A percentile compares a stretch with the other conserved stretches of the same genome.
These are phyloP conservation scores for Trichoderma sp. DNA, from an alignment of 2,329 filamentous ascomycete species.

Conservation along the genomic window DNA sequence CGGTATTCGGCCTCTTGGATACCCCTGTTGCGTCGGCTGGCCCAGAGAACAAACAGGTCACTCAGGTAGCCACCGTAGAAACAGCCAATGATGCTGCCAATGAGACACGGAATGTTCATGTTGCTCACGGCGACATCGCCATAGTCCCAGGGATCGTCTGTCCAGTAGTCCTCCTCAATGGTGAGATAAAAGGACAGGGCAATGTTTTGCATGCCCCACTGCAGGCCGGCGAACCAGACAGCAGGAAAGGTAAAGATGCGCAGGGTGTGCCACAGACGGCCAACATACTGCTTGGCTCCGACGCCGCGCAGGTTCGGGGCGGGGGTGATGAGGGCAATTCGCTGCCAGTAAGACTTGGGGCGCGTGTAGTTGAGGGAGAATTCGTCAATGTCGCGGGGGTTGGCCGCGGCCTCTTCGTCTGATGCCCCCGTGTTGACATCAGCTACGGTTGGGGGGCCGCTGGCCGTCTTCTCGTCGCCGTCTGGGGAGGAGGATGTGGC, in stretches of 20 bases:
- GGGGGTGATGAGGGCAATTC: slow-evolving; percentile 54
- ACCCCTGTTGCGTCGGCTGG: slow-evolving; percentile 51
- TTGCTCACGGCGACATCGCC: slow-evolving; percentile 51
- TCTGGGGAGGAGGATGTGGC: background rate
- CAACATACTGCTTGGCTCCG: slow-evolving; percentile 52
- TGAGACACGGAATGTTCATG: slow-evolving; percentile 55
- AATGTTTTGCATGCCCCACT: slow-evolving; percentile 60
- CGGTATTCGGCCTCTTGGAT: slow-evolving; percentile 55
- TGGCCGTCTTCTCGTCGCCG: background rate
- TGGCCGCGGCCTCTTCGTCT: slow-evolving; percentile 22
- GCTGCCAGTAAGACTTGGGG: slow-evolving; percentile 51
- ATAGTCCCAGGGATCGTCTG: slow-evolving; percentile 53
- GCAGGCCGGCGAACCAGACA: slow-evolving; percentile 54
- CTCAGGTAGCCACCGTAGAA: slow-evolving; percentile 56
- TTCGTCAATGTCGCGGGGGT: slow-evolving; percentile 22
- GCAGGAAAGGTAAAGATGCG: slow-evolving; percentile 57
- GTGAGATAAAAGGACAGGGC: slow-evolving; percentile 59
- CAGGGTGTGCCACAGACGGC: slow-evolving; percentile 52
- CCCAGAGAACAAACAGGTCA: slow-evolving; percentile 54
- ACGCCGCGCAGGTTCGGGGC: slow-evolving; percentile 52
- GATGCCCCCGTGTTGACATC: slow-evolving; percentile 20
- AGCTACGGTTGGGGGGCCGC: background rate
- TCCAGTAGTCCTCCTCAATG: slow-evolving; percentile 56
- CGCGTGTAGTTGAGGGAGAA: slow-evolving; percentile 28
- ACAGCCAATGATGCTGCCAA: slow-evolving; percentile 54